phyloP scores from a whole-genome alignment of 768 basidiomycete species.

The Lyophyllum atratum region DNA sequence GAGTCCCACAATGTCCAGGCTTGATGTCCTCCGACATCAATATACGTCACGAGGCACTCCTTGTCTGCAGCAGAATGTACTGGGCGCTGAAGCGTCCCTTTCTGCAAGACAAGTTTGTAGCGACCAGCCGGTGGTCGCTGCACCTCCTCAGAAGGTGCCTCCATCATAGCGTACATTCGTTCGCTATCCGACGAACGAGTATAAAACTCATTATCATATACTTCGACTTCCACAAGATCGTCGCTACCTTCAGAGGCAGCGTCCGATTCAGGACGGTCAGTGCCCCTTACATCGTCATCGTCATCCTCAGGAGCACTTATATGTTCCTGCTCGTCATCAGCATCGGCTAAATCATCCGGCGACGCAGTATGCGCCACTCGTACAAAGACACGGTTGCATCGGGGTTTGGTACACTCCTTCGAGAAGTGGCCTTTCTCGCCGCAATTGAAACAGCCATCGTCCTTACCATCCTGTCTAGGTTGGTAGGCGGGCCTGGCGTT shows the following conservation, averaged over 20 bases:
- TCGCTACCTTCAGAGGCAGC: not conserved
- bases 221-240: not conserved
- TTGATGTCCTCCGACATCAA: not conserved
- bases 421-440: not conserved
- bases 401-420: not conserved
- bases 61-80: not conserved
- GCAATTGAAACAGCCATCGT: not conserved
- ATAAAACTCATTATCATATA: slow-evolving; percentile 1
- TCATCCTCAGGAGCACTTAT: too few species aligned
- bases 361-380: not conserved
- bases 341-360: not conserved
- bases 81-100: not conserved
- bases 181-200: not conserved
- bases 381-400: not conserved
- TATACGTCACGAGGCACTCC: not conserved
- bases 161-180: not conserved
- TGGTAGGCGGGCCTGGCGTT: too few species aligned
- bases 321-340: not conserved
- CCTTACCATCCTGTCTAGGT: not conserved
- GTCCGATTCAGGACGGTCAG: too few species aligned
- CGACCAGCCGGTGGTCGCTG: not conserved
- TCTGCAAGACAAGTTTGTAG: not conserved
- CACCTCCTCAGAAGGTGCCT: not conserved
- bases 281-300: too few species aligned
- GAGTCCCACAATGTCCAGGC: slow-evolving; percentile 19